These are phyloP conservation scores for Cladophialophora bantiana DNA, from an alignment of 2,329 filamentous ascomycete genomes.

Conservation along the genomic window DNA sequence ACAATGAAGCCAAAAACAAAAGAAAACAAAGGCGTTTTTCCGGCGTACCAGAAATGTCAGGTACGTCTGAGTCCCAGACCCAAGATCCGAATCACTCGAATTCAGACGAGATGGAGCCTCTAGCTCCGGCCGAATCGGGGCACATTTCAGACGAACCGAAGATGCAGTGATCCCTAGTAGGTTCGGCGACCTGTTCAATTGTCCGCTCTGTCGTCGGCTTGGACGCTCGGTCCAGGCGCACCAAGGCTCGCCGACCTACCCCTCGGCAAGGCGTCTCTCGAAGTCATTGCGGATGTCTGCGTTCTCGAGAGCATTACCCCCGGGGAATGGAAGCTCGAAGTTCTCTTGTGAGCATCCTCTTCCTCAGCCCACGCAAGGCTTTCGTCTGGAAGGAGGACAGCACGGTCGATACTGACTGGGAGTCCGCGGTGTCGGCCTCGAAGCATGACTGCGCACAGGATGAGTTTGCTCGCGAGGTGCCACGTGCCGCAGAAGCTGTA, in stretches of 20 bases:
- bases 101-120: background rate
- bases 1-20: background rate
- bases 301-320: background rate
- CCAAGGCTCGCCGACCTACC: constrained; percentile 3
- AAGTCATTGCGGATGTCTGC: constrained; percentile 7
- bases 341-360: constrained; percentile 47
- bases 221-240: constrained; percentile 13
- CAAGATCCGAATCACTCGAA: background rate
- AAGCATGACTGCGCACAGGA: constrained; percentile 64
- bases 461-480: constrained; percentile 59
- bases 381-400: constrained; percentile 51
- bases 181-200: background rate
- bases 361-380: constrained; percentile 52
- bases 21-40: background rate
- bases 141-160: background rate
- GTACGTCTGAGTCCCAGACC: background rate
- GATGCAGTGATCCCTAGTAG: background rate
- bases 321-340: constrained; percentile 12
- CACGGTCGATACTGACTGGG: constrained; percentile 62
- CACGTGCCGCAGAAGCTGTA: constrained; percentile 59
- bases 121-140: background rate
- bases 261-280: background rate
- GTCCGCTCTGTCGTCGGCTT: background rate
- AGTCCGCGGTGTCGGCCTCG: constrained; percentile 63
- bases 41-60: background rate